Percentiles rank a stretch among this genome's conserved stretches.
Conservation (phyloP, 2,329 filamentous ascomycete species). For the Davidsoniella australis region DNA sequence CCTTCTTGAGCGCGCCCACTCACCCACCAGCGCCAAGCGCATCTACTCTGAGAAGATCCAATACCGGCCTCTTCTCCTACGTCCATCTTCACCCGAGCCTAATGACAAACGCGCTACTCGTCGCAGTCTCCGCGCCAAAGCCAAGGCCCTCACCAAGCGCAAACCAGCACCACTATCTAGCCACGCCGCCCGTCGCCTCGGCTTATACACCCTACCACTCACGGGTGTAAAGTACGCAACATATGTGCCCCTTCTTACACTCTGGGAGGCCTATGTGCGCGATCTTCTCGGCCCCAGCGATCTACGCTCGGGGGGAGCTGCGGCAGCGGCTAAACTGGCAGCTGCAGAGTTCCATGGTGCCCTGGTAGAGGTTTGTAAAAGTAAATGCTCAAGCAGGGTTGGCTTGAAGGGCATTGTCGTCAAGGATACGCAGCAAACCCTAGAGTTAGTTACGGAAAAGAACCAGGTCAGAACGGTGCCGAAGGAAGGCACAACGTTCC, state of each 20-base stretch:
- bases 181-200: constrained; percentile 54
- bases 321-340: constrained; percentile 55
- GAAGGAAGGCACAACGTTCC: constrained; percentile 80
- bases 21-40: constrained; percentile 48
- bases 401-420: constrained; percentile 76
- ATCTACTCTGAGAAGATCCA: constrained; percentile 74
- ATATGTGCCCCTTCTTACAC: constrained; percentile 56
- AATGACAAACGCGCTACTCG: constrained; percentile 41
- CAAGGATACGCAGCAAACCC: constrained; percentile 69
- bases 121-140: constrained; percentile 30
- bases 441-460: constrained; percentile 62
- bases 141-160: constrained; percentile 16
- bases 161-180: constrained; percentile 58
- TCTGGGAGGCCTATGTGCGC: constrained; percentile 76
- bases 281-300: constrained; percentile 53
- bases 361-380: constrained; percentile 63
- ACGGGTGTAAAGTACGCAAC: constrained; percentile 39
- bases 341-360: constrained; percentile 89
- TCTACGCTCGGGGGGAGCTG: constrained; percentile 34
- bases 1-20: constrained; percentile 64
- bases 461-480: constrained; percentile 63
- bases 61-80: constrained; percentile 63
- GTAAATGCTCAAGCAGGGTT: constrained; percentile 63
- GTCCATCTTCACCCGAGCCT: constrained; percentile 52
- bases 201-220: constrained; percentile 44